Conservation (phyloP, 176 grass and related monocot genomes). For the Chloris gayana region DNA sequence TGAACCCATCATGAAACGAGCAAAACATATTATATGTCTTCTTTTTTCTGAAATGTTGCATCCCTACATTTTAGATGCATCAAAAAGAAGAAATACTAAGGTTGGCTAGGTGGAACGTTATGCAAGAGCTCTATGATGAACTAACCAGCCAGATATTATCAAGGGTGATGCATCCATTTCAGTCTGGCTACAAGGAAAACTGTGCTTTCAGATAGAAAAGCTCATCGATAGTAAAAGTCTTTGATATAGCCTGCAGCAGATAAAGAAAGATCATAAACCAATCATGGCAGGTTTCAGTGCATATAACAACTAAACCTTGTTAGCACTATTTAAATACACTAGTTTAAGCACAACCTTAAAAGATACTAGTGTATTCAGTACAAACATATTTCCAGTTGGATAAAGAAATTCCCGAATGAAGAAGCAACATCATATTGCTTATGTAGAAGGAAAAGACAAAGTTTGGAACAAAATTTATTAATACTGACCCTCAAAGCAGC, state of each 20-base stretch:
- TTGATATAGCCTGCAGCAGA: conserved; percentile 68
- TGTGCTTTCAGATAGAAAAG: conserved; percentile 81
- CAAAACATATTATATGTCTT: not conserved
- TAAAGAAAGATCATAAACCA: conserved; percentile 34
- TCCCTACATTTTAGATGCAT: not conserved
- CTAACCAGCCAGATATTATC: conserved; percentile 84
- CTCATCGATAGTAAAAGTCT: conserved; percentile 77
- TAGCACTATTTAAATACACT: not conserved
- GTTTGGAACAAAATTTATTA: conserved; percentile 21
- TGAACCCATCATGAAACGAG: conserved; percentile 46
- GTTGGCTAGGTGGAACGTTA: not conserved
- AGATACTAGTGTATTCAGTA: not conserved
- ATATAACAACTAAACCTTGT: conserved; percentile 11
- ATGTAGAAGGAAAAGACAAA: conserved; percentile 21
- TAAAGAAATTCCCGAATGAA: conserved; percentile 9
- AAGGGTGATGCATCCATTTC: conserved; percentile 76
- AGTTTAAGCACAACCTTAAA: conserved; percentile 19
- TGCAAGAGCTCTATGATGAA: conserved; percentile 11
- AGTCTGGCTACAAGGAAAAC: conserved; percentile 70
- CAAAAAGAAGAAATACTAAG: conserved; percentile 1
- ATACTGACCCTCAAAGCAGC: conserved; percentile 68
- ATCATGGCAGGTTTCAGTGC: not conserved
- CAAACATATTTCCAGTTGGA: not conserved
- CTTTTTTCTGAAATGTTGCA: not conserved
- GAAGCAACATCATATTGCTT: not conserved